Evolutionary conservation across 768 basidiomycete species (phyloP).

Genomic region (Lactarius vividus): DNA sequence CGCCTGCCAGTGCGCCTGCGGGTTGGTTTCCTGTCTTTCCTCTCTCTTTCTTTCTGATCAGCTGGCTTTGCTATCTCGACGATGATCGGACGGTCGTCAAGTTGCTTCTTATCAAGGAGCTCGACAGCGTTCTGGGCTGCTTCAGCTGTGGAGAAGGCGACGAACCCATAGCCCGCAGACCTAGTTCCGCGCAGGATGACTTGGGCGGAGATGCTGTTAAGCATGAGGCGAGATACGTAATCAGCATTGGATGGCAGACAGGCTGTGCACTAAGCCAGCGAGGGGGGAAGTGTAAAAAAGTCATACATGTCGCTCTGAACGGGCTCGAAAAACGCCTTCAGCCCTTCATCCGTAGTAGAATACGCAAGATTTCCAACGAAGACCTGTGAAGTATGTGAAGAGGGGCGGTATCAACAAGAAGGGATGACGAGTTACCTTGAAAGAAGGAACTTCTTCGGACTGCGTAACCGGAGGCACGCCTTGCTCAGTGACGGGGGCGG

Average conservation of each 20-base stretch:
- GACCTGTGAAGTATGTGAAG: slow-evolving; percentile 50
- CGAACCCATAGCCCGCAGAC: slow-evolving; percentile 92
- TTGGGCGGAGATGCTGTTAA: slow-evolving; percentile 69
- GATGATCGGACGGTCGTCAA: slow-evolving; percentile 85
- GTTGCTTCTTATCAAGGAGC: slow-evolving; percentile 80
- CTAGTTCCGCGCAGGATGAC: slow-evolving; percentile 83
- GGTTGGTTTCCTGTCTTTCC: slow-evolving; percentile 68
- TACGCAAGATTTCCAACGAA: slow-evolving; percentile 97
- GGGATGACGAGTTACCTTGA: slow-evolving; percentile 59
- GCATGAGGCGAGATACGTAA: slow-evolving; percentile 25
- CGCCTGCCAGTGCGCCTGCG: slow-evolving; percentile 77
- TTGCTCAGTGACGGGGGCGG: slow-evolving; percentile 78
- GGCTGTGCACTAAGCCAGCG: slow-evolving; percentile 25
- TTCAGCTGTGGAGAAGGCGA: slow-evolving; percentile 74
- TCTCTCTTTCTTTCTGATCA: slow-evolving; percentile 82
- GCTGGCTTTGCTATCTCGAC: slow-evolving; percentile 91
- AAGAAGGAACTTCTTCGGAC: slow-evolving; percentile 73
- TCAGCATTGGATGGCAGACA: slow-evolving; percentile 19
- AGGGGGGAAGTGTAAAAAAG: slow-evolving; percentile 5
- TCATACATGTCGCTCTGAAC: slow-evolving; percentile 86
- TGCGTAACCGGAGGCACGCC: slow-evolving; percentile 81
- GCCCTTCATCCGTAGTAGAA: slow-evolving; percentile 89
- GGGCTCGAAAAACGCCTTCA: slow-evolving; percentile 90
- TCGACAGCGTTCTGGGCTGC: slow-evolving; percentile 87
- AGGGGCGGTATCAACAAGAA: slow-evolving; percentile 24